Conservation (phyloP, 2,329 filamentous ascomycete genomes). For the Berkeleyomyces rouxiae region DNA sequence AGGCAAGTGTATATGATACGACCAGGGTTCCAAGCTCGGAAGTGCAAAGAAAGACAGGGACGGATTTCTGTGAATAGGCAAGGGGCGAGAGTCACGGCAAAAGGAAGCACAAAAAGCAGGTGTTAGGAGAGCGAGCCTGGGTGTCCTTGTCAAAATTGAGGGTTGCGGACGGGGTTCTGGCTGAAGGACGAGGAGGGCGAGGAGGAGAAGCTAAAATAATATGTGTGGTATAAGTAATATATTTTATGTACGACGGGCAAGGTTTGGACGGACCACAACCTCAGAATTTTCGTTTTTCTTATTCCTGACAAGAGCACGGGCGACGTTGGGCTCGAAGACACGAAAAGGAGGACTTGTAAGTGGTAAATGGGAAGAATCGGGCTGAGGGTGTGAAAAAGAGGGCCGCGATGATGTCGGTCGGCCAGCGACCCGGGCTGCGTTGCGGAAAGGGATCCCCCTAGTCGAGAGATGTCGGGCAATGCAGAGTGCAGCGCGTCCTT, state of each 20-base stretch:
- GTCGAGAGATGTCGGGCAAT: background rate
- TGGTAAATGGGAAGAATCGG: background rate
- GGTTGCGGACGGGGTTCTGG: background rate
- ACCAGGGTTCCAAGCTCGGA: conserved; percentile 7
- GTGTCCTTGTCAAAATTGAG: conserved; percentile 4
- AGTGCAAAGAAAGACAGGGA: conserved; percentile 3
- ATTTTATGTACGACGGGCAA: background rate
- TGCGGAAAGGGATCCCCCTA: background rate
- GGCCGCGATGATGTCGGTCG: too few relatives aligned
- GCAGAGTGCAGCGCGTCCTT: background rate
- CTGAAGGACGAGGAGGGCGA: background rate
- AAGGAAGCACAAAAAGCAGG: background rate
- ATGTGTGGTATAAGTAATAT: background rate
- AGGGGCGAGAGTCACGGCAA: conserved; percentile 4
- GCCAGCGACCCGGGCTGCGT: background rate
- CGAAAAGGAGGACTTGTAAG: background rate
- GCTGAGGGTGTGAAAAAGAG: background rate
- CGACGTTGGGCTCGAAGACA: background rate
- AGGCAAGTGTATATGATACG: conserved; percentile 1
- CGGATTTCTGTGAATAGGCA: background rate
- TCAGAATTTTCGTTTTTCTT: background rate
- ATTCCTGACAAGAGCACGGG: conserved; percentile 1
- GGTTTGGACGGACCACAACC: background rate
- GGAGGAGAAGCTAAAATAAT: background rate
- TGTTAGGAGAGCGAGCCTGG: background rate